A percentile compares a stretch with the other conserved stretches of the same genome.
phyloP scores from a whole-genome alignment of 768 basidiomycete genomes.

The Termitomyces sp. region DNA sequence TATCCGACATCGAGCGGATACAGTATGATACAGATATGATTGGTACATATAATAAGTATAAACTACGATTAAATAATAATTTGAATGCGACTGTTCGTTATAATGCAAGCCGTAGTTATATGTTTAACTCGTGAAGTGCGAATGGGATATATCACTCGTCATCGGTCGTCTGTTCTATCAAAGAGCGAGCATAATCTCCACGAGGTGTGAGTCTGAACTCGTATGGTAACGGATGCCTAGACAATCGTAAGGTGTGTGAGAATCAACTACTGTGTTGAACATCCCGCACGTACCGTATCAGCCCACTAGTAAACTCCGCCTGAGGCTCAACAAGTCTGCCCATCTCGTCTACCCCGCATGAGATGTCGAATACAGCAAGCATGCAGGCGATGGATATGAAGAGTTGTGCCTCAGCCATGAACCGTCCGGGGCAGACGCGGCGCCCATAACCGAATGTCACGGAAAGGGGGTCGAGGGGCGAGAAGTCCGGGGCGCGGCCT shows the following conservation, averaged over 20 bases:
- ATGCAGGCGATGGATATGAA: conserved; percentile 48
- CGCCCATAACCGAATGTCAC: conserved; percentile 43
- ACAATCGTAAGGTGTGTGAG: not conserved
- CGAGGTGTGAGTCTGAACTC: conserved; percentile 32
- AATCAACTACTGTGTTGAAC: not conserved
- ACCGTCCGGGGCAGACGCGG: conserved; percentile 48
- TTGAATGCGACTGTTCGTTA: not conserved
- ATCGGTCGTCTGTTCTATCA: conserved; percentile 32
- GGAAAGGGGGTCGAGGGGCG: conserved; percentile 33
- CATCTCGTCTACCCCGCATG: conserved; percentile 33
- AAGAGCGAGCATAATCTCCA: conserved; percentile 22
- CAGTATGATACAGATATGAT: not conserved
- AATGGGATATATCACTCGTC: not conserved
- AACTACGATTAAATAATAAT: not conserved
- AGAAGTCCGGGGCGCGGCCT: conserved; percentile 26
- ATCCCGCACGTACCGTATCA: conserved; percentile 37
- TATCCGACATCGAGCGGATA: not conserved
- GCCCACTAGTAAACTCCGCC: conserved; percentile 38
- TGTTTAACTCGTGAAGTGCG: not conserved
- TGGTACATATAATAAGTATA: not conserved
- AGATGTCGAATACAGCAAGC: conserved; percentile 39
- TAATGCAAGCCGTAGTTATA: not conserved
- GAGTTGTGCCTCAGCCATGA: conserved; percentile 42
- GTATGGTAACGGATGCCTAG: conserved; percentile 34
- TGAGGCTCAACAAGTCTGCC: conserved; percentile 30